Conservation (phyloP, 2,329 filamentous ascomycete genomes). For the Hymenoscyphus occultus region DNA sequence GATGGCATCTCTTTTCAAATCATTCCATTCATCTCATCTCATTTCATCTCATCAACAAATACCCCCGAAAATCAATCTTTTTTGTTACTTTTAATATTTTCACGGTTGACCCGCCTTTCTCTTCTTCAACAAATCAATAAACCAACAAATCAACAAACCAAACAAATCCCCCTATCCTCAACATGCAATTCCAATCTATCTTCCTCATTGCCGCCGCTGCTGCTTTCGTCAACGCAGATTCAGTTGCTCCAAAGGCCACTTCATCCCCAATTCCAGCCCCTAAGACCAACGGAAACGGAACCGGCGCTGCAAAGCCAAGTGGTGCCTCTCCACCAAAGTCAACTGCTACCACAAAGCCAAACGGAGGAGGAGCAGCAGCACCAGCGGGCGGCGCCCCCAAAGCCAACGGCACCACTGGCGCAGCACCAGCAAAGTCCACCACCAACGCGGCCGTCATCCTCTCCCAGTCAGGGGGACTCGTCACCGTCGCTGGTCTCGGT, state of each 20-base stretch:
- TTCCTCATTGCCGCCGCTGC: conserved; percentile 28
- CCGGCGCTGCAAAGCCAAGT: background rate
- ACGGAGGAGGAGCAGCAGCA: conserved; percentile 12
- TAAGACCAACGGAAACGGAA: background rate
- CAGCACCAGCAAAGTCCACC: conserved; percentile 17
- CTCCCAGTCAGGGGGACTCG: conserved; percentile 30
- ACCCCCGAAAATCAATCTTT: conserved; percentile 1
- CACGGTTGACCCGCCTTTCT: no score
- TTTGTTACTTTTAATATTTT: conserved; percentile 5
- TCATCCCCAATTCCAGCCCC: background rate
- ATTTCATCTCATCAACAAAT: conserved; percentile 8
- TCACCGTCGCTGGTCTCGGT: conserved; percentile 33
- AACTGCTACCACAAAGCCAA: conserved; percentile 8
- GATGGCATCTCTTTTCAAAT: conserved; percentile 6
- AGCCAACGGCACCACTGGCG: conserved; percentile 17
- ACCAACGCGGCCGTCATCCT: conserved; percentile 25
- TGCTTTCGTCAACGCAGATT: conserved; percentile 22
- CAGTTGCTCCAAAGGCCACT: conserved; percentile 13
- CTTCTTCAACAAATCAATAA: conserved; percentile 3
- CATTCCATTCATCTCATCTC: conserved; percentile 21
- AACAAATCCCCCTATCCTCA: conserved; percentile 6
- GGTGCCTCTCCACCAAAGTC: conserved; percentile 2
- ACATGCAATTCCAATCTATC: conserved; percentile 32
- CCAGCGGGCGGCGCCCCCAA: conserved; percentile 13
- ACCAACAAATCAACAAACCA: conserved; percentile 12